Evolutionary conservation across 495 filamentous ascomycete species (phyloP), one percentile per base, ranked within the genome.

Genomic region (Arthonia radiata): DNA sequence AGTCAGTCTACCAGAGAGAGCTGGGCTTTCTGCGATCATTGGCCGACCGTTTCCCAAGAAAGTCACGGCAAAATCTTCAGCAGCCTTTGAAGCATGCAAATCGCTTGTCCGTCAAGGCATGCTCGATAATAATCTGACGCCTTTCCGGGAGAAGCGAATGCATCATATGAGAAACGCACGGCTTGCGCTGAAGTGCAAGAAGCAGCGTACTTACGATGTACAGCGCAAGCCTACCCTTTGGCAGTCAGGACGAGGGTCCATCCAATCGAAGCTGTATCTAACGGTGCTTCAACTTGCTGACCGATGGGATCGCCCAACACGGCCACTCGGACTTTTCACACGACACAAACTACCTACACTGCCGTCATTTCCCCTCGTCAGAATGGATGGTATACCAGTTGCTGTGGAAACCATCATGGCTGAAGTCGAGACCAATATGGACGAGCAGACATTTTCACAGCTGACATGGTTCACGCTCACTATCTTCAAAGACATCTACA

Each of bases 161-260:
- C 82, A 79, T 2, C 62, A 56, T 4, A 92, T 91, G 79, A 61
- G 78, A 23, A 94, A 94, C 46, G 81, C 89, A 1, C 61, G 64
- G n/a, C 51, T 97, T 9, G 81, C 89, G 0, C 53, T 93, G 24
- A 72, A 67, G 31, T 67, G 61, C 15, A 80, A 76, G 32, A 78
- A 73, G 39, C 64, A 56, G 19, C 61, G 61, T 12, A 51, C 64
- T 24, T 97, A 94, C 40, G 44, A 39, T 5, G 86, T 83, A 73
- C 61, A 61, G 7, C 54, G 60, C 19, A 94, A 94, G 42, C 80
- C 86, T 2, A 49, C 52, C 5, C 47, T 81, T 4, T 97, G 86
- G 86, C 44, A 52, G n/a, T 40, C 60, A 2, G 42, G 50, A 1
- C 43, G 48, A 21, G 61, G 54, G 7, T 45, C 46, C 4, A 28